Evolutionary conservation across 768 basidiomycete genomes (phyloP).

Genomic region (Pleurotus giganteus): DNA sequence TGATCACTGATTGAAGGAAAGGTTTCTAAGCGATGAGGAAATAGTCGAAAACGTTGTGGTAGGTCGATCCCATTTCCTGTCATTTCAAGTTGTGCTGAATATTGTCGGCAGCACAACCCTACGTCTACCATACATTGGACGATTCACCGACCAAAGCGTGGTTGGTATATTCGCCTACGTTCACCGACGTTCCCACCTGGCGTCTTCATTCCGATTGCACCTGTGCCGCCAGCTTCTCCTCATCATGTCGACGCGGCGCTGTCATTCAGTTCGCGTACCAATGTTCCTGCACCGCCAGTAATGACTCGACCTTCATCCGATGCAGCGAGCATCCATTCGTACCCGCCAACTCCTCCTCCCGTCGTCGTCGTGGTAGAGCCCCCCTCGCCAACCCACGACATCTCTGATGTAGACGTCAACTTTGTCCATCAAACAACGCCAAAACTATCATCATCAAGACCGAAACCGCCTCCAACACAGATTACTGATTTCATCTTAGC

Average conservation of each 20-base stretch:
- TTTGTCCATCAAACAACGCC: conserved; percentile 18
- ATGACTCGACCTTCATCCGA: neutral
- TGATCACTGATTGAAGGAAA: conserved; percentile 47
- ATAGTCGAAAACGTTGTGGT: conserved; percentile 76
- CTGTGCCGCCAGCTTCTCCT: conserved; percentile 44
- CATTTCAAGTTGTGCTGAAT: neutral
- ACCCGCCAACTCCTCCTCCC: conserved; percentile 54
- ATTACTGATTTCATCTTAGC: conserved; percentile 54
- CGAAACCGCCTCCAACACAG: conserved; percentile 32
- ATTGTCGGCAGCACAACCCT: conserved; percentile 55
- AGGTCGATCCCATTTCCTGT: conserved; percentile 23
- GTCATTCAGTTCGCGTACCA: conserved; percentile 52
- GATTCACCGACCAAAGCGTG: conserved; percentile 75
- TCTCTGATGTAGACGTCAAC: conserved; percentile 24
- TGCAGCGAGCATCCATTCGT: conserved; percentile 46
- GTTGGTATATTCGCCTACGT: conserved; percentile 82
- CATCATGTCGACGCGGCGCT: conserved; percentile 52
- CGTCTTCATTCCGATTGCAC: conserved; percentile 52
- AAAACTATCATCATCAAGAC: neutral
- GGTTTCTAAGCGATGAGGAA: conserved; percentile 69
- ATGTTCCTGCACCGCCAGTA: conserved; percentile 20
- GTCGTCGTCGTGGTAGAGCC: conserved; percentile 26
- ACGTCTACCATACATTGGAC: conserved; percentile 68
- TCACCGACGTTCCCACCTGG: conserved; percentile 68
- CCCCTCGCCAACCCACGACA: conserved; percentile 31